Evolutionary conservation across 1,284 basidiomycete genomes (phyloP).

Genomic region (Athelia psychrophila): DNA sequence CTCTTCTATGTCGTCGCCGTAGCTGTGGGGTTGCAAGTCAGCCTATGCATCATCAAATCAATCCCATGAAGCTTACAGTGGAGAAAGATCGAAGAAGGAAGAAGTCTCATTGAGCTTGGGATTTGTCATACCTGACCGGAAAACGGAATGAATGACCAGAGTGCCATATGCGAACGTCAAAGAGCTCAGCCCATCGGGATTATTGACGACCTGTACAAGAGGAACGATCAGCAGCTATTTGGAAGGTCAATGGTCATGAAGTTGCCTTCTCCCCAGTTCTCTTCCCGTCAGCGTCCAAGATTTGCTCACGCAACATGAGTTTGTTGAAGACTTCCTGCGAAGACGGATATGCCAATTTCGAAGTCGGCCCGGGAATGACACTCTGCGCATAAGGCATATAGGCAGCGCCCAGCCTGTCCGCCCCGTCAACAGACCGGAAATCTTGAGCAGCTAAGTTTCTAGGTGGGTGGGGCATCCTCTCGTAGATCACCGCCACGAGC

Average conservation of each 20-base stretch:
- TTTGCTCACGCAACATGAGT: no score
- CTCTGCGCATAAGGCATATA: no score
- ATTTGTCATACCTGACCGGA: slow-evolving; percentile 36
- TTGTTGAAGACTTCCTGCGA: background rate
- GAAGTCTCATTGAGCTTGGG: slow-evolving; percentile 50
- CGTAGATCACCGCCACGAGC: slow-evolving; percentile 32
- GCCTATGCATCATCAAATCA: no score
- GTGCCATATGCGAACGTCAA: slow-evolving; percentile 43
- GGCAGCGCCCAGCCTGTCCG: slow-evolving; percentile 34
- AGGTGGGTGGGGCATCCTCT: slow-evolving; percentile 49
- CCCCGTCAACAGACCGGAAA: slow-evolving; percentile 40
- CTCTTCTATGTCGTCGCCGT: slow-evolving; percentile 23
- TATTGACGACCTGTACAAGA: slow-evolving; percentile 23
- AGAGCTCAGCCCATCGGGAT: slow-evolving; percentile 47
- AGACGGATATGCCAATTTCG: slow-evolving; percentile 7
- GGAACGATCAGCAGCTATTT: slow-evolving; percentile 34
- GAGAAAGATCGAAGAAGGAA: slow-evolving; percentile 19
- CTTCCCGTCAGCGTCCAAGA: slow-evolving; percentile 7
- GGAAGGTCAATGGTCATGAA: slow-evolving; percentile 26
- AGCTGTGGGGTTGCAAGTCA: background rate
- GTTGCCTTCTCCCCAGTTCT: slow-evolving; percentile 48
- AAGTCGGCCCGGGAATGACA: background rate
- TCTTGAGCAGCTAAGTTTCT: slow-evolving; percentile 33
- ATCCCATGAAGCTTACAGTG: no score
- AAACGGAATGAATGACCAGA: slow-evolving; percentile 44